Conservation (phyloP, 1,284 basidiomycete genomes). For the Marasmius oreades region DNA sequence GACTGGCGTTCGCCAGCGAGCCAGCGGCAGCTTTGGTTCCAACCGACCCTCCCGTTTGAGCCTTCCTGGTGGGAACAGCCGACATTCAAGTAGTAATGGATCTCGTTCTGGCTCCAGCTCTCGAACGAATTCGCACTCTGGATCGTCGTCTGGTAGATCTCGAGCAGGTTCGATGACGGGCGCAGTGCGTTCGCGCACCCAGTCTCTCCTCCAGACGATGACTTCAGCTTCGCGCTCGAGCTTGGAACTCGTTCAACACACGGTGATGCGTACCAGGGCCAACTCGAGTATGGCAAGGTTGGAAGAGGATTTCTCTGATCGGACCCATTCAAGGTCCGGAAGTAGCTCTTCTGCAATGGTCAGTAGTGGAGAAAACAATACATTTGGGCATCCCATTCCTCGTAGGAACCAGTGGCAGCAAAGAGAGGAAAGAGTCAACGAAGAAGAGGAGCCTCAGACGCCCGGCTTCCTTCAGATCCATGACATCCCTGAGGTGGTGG, state of each 20-base stretch:
- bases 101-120: constrained; percentile 34
- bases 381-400: constrained; percentile 56
- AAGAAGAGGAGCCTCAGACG: constrained; percentile 7
- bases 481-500: background rate
- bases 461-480: background rate
- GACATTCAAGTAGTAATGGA: constrained; percentile 18
- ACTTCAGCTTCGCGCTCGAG: constrained; percentile 58
- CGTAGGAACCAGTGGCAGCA: constrained; percentile 29
- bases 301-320: constrained; percentile 44
- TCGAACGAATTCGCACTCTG: constrained; percentile 45
- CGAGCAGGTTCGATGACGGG: constrained; percentile 1
- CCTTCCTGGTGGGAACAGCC: constrained; percentile 18
- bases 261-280: constrained; percentile 39
- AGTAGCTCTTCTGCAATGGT: constrained; percentile 45
- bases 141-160: constrained; percentile 23
- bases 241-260: constrained; percentile 48
- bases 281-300: constrained; percentile 62
- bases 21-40: constrained; percentile 28
- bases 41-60: constrained; percentile 21
- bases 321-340: constrained; percentile 43
- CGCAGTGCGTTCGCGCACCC: constrained; percentile 37
- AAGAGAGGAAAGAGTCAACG: constrained; percentile 21
- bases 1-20: constrained; percentile 41
- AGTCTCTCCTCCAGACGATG: constrained; percentile 63
- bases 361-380: constrained; percentile 61